Evolutionary conservation across 352 stramenopile genomes (phyloP), one percentile per base, ranked within the genome.

Genomic region (Blastocystis sp.): DNA sequence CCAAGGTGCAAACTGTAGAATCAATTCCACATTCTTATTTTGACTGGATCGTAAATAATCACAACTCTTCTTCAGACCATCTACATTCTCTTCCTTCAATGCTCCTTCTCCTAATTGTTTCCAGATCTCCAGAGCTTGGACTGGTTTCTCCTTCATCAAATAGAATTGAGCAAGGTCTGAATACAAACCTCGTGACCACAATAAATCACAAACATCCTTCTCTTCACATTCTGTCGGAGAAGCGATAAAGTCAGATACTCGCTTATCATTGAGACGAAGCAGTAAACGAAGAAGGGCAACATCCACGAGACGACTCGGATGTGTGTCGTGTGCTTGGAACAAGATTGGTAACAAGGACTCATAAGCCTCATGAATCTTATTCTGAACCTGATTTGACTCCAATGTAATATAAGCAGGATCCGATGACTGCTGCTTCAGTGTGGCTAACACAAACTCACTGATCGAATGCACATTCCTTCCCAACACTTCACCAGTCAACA

Each of bases 271-370:
- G 5, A 44, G 73, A 9, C 22, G 27, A 17, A 84, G 24, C 6
- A 68, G 30, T 1, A 84, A 51, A 4, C 48, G 51, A 51, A 84
- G 68, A n/a, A 84, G 73, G n/a, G 73, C 73, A n/a, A 84, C 73
- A 37, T 84, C 73, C 66, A 78, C 66, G 4, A 22, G 22, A 3
- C 66, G 66, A 19, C 15, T 70, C 37, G 24, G 60, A 1, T 70
- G 33, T 24, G 37, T 30, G 3, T 22, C 73, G 33, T 84, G 73
- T 2, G 59, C 27, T n/a, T 42, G 17, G 53, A 24, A 40, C n/a
- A 84, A 30, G 17, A 84, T 35, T n/a, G 51, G 22, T 6, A 64
- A 13, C 30, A 84, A 57, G 48, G 57, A 54, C 42, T 35, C 53
- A 24, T 68, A n/a, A 19, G 48, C 73, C 9, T 68, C 33, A 15